Evolutionary conservation across 2,329 filamentous ascomycete genomes (phyloP).

Genomic region (Colletotrichum sansevieriae): DNA sequence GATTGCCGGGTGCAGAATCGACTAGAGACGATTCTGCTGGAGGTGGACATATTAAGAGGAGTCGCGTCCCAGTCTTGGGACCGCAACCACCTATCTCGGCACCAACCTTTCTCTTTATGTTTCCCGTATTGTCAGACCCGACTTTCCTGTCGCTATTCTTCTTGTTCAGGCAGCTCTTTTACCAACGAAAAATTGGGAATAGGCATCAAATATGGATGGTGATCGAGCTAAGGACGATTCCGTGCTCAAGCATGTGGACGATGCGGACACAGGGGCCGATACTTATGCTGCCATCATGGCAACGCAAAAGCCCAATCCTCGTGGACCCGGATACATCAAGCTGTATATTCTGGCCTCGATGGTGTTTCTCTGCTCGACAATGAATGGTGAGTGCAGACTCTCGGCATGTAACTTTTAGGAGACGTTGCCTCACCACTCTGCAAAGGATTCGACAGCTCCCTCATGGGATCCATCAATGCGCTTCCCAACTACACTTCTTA

Average conservation of each 20-base stretch:
- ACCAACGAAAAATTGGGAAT: not conserved
- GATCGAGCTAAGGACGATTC: not conserved
- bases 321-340: conserved; percentile 48
- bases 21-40: not conserved
- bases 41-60: conserved; percentile 5
- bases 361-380: conserved; percentile 54
- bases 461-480: conserved; percentile 60
- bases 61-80: not conserved
- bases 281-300: conserved; percentile 52
- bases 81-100: not conserved
- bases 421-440: rapidly evolving
- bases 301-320: conserved; percentile 47
- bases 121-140: no score
- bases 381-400: conserved; percentile 50
- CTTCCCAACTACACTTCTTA: conserved; percentile 53
- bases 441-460: conserved; percentile 55
- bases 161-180: not conserved
- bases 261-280: conserved; percentile 44
- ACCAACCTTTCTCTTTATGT: not conserved
- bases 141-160: not conserved
- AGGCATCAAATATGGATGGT: not conserved
- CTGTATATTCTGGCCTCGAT: conserved; percentile 47
- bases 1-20: conserved; percentile 9
- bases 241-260: conserved; percentile 27
- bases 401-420: rapidly evolving